Conservation (phyloP, 148 eudicot species). For the Cornus controversa region DNA sequence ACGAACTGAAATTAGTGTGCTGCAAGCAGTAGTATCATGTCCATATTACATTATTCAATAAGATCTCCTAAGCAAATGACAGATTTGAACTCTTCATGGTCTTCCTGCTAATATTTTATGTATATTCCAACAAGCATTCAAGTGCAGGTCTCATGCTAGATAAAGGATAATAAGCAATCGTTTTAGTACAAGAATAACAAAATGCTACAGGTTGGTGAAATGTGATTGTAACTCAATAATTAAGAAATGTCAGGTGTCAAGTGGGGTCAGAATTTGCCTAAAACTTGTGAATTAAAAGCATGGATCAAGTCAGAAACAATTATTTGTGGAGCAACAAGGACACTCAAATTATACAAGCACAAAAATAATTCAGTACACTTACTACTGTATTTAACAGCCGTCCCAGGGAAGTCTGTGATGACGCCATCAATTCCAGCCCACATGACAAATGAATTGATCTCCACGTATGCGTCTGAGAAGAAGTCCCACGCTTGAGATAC, state of each 20-base stretch:
- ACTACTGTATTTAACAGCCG: slow-evolving; percentile 77
- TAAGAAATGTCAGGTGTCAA: background rate
- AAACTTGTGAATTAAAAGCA: background rate
- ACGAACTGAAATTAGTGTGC: background rate
- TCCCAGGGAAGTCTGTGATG: slow-evolving; percentile 71
- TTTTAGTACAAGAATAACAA: too few species aligned
- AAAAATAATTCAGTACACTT: slow-evolving; percentile 28
- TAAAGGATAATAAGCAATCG: background rate
- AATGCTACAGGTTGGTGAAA: background rate
- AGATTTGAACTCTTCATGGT: background rate
- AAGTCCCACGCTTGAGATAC: slow-evolving; percentile 71
- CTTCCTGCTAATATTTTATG: background rate
- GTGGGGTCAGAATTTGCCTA: background rate
- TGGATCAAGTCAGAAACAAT: slow-evolving; percentile 1
- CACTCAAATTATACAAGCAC: background rate
- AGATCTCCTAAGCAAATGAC: background rate
- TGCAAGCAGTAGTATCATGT: background rate
- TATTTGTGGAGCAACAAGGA: background rate
- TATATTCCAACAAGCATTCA: too few species aligned
- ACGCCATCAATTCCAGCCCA: slow-evolving; percentile 60
- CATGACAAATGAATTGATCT: slow-evolving; percentile 50
- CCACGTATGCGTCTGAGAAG: slow-evolving; percentile 68
- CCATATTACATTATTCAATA: background rate
- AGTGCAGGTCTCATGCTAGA: too few species aligned
- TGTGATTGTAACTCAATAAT: too few species aligned